Evolutionary conservation across 106 monocot genomes (phyloP).

Genomic region (Dendrobium huoshanense): DNA sequence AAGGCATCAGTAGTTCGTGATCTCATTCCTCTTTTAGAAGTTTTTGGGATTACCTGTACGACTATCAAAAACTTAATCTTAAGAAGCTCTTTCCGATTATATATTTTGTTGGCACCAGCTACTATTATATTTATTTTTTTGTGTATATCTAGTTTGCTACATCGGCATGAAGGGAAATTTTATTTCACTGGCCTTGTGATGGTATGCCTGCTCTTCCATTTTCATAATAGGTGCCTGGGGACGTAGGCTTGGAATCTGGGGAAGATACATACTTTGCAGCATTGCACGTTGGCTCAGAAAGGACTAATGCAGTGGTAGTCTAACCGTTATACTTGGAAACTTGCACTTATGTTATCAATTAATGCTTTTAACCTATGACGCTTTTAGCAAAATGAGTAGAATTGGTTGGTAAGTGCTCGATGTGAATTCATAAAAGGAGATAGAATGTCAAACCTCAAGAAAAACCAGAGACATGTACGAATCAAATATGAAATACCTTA

Average conservation of each 20-base stretch:
- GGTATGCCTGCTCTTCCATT: not conserved
- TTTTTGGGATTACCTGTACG: too few relatives aligned
- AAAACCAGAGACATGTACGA: too few relatives aligned
- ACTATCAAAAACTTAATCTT: too few relatives aligned
- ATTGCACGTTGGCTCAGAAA: constrained; percentile 45
- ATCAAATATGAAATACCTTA: too few relatives aligned
- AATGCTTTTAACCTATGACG: not conserved
- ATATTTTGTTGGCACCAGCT: not conserved
- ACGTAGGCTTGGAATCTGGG: constrained; percentile 53
- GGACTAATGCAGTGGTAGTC: constrained; percentile 41
- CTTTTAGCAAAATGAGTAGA: too few relatives aligned
- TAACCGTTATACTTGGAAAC: not conserved
- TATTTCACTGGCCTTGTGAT: not conserved
- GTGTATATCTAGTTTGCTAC: not conserved
- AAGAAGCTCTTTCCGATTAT: too few relatives aligned
- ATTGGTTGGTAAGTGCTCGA: too few relatives aligned
- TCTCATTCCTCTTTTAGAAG: too few relatives aligned
- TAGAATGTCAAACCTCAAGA: too few relatives aligned
- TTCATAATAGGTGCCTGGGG: constrained; percentile 20
- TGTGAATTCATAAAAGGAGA: too few relatives aligned
- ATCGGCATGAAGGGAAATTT: not conserved
- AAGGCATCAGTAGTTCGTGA: too few relatives aligned
- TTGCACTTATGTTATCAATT: not conserved
- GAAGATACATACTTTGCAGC: constrained; percentile 91
- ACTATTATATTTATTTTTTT: not conserved